Base-by-base conservation (phyloP, 495 filamentous ascomycete species). In the Aspergillus avenaceus region DNA sequence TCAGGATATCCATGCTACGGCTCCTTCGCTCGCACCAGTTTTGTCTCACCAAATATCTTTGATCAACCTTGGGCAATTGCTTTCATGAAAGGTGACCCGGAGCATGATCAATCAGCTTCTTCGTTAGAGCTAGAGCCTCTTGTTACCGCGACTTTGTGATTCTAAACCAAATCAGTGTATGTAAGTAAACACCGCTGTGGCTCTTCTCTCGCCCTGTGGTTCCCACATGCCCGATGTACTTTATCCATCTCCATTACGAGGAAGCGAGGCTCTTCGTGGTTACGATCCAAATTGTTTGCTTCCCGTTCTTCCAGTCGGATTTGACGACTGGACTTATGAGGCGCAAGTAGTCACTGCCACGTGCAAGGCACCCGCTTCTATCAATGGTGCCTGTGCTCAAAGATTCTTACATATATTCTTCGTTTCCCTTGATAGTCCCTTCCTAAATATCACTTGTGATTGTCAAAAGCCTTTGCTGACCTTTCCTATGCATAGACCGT, bases 111-210 rank as follows among this genome's bases (percentile, higher is more conserved):
- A 5, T 44, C 24, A 6, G n/a, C 24, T 8, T 2, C 8, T 44
- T 8, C n/a, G n/a, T 23, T 11, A 8, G 50, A 47, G 50, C 44
- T 47, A 36, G 36, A 53, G 45, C 43, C 50, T 22, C 18, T 51
- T 27, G 18, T 42, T 14, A 23, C 41, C 32, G 44, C 50, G 49
- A 40, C 41, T 8, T 16, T 8, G 18, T 9, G 14, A 22, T 18
- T n/a, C 14, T 19, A 12, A 45, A n/a, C 32, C 45, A 23, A 19
- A 42, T 46, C 21, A 8, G 31, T 27, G 37, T 31, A 32, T 18
- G 50, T 53, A 47, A 42, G 49, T 37, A 44, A 45, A 19, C 41
- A 48, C 31, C 36, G 45, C 45, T 38, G 26, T 26, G 38, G 28
- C 31, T 25, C 16, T 37, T 12, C 18, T n/a, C 29, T 41, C 18